Evolutionary conservation across 306 rosid genomes (phyloP), one percentile per base, ranked within the genome.

Genomic region (Gillenia trifoliata): DNA sequence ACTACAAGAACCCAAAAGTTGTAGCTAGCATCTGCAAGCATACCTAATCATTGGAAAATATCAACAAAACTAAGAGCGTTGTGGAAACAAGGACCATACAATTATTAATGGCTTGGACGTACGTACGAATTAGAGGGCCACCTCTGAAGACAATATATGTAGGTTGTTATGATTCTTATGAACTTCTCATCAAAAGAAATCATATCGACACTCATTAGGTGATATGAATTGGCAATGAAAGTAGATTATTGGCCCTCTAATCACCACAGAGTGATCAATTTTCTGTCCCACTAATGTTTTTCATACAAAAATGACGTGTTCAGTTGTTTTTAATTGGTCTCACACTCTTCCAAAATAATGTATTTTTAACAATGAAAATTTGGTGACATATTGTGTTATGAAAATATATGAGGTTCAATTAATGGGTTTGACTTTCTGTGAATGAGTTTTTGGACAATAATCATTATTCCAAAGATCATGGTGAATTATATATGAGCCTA

Each of bases 1-100:
- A 45, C 52, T 5, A 45, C 52, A 45, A 45, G 7, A 45, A 15
- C 20, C 52, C 52, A 45, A 45, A 45, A 45, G 15, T 45, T 45
- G 52, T 16, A 45, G 52, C 52, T 45, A 45, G 52, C 52, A 45
- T 45, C 52, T 45, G 52, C 52, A 45, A 45, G 7, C 8, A 45
- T 15, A 45, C 52, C 43, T 40, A 77, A 84, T 84, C 80, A 77
- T 81, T 82, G 68, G 81, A 74, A 76, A 78, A 81, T 79, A 83
- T 85, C 69, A 73, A 54, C 54, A 52, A 28, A 45, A 65, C 12
- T 22, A 56, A 66, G 62, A 57, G 49, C 20, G 71, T 34, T 64
- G 62, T 69, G 60, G 74, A 81, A 81, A 57, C 26, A 70, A 79
- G 77, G 71, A 69, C 72, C 86, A 54, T 70, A 66, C 31, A 45